Evolutionary conservation across 495 filamentous ascomycete species (phyloP).

Genomic region (Margaritispora aquatica): DNA sequence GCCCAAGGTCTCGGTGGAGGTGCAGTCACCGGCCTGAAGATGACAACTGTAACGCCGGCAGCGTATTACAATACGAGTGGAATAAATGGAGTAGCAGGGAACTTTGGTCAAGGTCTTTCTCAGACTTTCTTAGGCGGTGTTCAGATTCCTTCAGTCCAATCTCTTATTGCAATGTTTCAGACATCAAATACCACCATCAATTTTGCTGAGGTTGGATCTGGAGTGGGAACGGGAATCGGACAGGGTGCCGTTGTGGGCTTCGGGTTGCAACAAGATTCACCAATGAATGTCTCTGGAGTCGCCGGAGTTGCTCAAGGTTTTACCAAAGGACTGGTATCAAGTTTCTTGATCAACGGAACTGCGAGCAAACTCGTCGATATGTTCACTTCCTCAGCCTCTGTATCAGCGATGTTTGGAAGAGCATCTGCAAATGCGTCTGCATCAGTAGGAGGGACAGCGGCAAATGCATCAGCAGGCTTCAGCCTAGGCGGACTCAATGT

Average conservation of each 20-base stretch:
- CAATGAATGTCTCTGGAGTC: neutral
- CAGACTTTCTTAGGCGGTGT: conserved; percentile 6
- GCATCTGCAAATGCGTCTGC: neutral
- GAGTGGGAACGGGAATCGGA: conserved; percentile 5
- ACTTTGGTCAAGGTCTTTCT: conserved; percentile 7
- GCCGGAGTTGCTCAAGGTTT: conserved; percentile 1
- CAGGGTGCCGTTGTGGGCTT: conserved; percentile 6
- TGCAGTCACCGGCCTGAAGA: neutral
- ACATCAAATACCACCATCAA: conserved; percentile 2
- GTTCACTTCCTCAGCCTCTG: neutral
- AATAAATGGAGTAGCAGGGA: conserved; percentile 9
- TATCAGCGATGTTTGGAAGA: neutral
- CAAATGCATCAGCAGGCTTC: neutral
- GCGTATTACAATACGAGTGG: conserved; percentile 3
- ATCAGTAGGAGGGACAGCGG: neutral
- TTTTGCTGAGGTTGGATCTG: neutral
- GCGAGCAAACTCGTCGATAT: neutral
- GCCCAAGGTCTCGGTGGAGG: conserved; percentile 10
- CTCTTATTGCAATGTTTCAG: conserved; percentile 6
- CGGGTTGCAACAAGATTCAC: conserved; percentile 1
- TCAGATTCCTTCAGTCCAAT: neutral
- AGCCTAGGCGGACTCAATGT: neutral
- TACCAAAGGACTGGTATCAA: neutral
- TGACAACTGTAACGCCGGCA: neutral
- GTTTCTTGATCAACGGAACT: conserved; percentile 4